These are phyloP conservation scores for Raffaelea arxii DNA, from an alignment of 2,329 filamentous ascomycete species.

Conservation along the genomic window DNA sequence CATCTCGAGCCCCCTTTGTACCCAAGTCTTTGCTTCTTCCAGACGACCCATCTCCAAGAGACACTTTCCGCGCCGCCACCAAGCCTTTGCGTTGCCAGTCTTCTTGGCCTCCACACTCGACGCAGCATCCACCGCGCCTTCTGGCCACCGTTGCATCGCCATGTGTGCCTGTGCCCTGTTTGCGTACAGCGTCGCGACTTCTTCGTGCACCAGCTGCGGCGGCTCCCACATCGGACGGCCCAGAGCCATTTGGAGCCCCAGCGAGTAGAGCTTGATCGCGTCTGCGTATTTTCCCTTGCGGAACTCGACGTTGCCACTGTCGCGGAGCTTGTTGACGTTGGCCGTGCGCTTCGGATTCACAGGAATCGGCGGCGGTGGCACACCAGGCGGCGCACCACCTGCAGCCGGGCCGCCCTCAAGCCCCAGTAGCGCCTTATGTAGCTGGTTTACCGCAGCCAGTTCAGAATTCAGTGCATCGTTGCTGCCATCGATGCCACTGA, in stretches of 20 bases:
- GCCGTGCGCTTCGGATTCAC: slow-evolving; percentile 88
- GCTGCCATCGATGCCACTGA: slow-evolving; percentile 37
- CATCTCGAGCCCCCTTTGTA: slow-evolving; percentile 68
- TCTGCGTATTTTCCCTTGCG: slow-evolving; percentile 67
- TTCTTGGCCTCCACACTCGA: slow-evolving; percentile 32
- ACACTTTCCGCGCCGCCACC: slow-evolving; percentile 82
- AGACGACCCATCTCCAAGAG: slow-evolving; percentile 82
- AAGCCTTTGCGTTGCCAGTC: slow-evolving; percentile 83
- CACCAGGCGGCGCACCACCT: slow-evolving; percentile 44
- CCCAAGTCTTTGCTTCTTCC: slow-evolving; percentile 73
- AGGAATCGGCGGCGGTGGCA: slow-evolving; percentile 79
- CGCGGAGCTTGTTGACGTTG: slow-evolving; percentile 82
- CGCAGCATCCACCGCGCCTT: neutral
- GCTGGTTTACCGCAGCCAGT: slow-evolving; percentile 64
- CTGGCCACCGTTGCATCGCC: slow-evolving; percentile 45
- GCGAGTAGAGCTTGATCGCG: slow-evolving; percentile 69
- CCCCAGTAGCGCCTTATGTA: slow-evolving; percentile 65
- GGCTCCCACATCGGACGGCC: slow-evolving; percentile 82
- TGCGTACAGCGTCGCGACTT: slow-evolving; percentile 67
- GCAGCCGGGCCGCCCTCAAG: slow-evolving; percentile 26
- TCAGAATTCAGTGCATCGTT: slow-evolving; percentile 45
- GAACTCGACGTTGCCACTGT: slow-evolving; percentile 74
- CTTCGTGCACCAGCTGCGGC: slow-evolving; percentile 70
- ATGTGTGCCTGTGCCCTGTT: slow-evolving; percentile 90
- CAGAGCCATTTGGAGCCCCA: slow-evolving; percentile 86